phyloP scores from a whole-genome alignment of 805 yeast genomes.

The Candida bentonensis region DNA sequence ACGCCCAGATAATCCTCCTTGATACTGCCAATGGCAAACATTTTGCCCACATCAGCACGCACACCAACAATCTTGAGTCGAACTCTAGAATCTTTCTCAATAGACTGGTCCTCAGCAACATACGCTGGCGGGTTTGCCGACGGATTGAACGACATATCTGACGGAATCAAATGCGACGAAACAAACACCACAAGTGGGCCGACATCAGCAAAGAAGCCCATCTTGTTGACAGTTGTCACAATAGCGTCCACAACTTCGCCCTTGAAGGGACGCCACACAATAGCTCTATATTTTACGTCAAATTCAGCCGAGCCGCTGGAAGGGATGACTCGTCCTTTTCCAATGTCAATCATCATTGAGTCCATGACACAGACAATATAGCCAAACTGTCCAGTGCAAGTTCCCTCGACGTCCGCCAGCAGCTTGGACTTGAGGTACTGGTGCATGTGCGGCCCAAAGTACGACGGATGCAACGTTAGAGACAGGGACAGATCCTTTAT shows the following conservation, averaged over 20 bases:
- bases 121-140: constrained; percentile 98
- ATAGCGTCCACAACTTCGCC: constrained; percentile 98
- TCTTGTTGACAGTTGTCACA: constrained; percentile 82
- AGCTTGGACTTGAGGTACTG: constrained; percentile 81
- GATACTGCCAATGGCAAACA: constrained; percentile 94
- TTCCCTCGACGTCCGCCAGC: constrained; percentile 92
- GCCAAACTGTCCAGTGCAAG: constrained; percentile 98
- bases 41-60: constrained; percentile 91
- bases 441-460: constrained; percentile 95
- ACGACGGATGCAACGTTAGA: constrained; percentile 91
- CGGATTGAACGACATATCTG: constrained; percentile 86
- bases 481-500: constrained; percentile 81
- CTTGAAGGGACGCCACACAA: constrained; percentile 96
- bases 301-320: constrained; percentile 92
- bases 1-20: constrained; percentile 97
- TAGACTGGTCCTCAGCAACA: constrained; percentile 86
- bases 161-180: constrained; percentile 86
- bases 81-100: constrained; percentile 86
- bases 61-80: constrained; percentile 95
- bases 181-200: constrained; percentile 94
- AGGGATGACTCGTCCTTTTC: constrained; percentile 83
- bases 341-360: constrained; percentile 87
- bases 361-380: constrained; percentile 93
- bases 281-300: constrained; percentile 89
- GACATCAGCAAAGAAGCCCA: constrained; percentile 96